Conservation (phyloP, 768 basidiomycete species). For the Suillus cothurnatus region DNA sequence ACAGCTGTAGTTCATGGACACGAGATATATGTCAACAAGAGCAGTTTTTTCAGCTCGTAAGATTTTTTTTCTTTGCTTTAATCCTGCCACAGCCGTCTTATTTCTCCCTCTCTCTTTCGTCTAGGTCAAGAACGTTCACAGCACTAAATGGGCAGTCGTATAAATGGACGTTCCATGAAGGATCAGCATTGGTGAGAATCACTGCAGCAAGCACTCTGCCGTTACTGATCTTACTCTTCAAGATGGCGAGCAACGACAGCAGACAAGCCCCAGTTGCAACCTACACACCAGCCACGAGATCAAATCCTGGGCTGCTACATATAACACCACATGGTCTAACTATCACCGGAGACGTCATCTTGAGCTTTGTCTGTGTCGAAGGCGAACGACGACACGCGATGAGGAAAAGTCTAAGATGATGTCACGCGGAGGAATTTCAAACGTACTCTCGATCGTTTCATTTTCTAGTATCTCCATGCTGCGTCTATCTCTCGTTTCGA, state of each 20-base stretch:
- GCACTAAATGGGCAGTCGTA: slow-evolving; percentile 37
- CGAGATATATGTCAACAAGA: slow-evolving; percentile 25
- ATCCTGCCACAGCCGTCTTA: neutral
- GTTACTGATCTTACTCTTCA: neutral
- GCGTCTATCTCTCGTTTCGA: neutral
- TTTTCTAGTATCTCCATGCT: neutral
- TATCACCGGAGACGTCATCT: slow-evolving; percentile 34
- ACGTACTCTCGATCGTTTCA: neutral
- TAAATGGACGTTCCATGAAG: slow-evolving; percentile 37
- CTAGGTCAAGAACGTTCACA: slow-evolving; percentile 34
- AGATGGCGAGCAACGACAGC: slow-evolving; percentile 37
- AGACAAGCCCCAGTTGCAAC: slow-evolving; percentile 35
- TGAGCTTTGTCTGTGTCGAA: slow-evolving; percentile 35
- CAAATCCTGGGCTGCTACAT: slow-evolving; percentile 34
- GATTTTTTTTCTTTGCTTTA: slow-evolving; percentile 12
- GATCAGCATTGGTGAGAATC: slow-evolving; percentile 30
- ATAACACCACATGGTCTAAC: slow-evolving; percentile 35
- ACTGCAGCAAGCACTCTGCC: neutral
- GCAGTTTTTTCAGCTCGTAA: slow-evolving; percentile 35
- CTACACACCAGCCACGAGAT: slow-evolving; percentile 25
- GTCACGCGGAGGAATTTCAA: neutral
- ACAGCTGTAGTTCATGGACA: slow-evolving; percentile 30
- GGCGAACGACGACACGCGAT: slow-evolving; percentile 34
- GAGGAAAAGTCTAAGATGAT: slow-evolving; percentile 19
- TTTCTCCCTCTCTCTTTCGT: neutral